A percentile compares a stretch with the other conserved stretches of the same genome.
These are phyloP conservation scores for Taiozyma sp. DNA, from an alignment of 1,139 yeast species.

Conservation along the genomic window DNA sequence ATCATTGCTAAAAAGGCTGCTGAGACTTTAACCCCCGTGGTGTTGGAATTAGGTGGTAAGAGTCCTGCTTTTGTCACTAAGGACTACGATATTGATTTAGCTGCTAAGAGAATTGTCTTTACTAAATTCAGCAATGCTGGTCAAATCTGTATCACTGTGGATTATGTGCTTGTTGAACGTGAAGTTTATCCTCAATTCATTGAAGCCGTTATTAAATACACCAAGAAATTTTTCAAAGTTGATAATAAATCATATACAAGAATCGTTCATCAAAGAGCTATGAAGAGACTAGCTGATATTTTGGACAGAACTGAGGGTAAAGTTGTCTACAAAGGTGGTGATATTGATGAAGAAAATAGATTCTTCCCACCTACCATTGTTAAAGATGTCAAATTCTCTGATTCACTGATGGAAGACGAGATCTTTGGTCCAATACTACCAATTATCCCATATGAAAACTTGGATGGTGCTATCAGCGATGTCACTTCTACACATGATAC, in stretches of 20 bases:
- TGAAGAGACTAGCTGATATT: constrained; percentile 39
- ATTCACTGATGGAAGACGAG: constrained; percentile 70
- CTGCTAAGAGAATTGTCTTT: constrained; percentile 72
- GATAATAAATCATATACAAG: constrained; percentile 48
- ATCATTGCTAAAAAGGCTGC: constrained; percentile 81
- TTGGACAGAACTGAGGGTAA: constrained; percentile 52
- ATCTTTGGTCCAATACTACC: constrained; percentile 87
- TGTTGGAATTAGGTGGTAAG: constrained; percentile 91
- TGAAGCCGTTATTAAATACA: constrained; percentile 35
- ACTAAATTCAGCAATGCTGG: constrained; percentile 82
- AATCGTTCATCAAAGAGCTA: constrained; percentile 58
- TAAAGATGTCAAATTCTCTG: constrained; percentile 55
- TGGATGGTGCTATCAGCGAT: constrained; percentile 43
- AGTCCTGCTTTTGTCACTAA: constrained; percentile 73
- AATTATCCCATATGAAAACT: constrained; percentile 47
- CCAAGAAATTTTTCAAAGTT: constrained; percentile 40
- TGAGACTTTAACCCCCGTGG: constrained; percentile 70
- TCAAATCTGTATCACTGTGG: constrained; percentile 88
- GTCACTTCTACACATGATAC: constrained; percentile 59
- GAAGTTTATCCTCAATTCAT: constrained; percentile 50
- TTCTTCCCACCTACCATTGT: constrained; percentile 75
- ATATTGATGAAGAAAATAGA: constrained; percentile 36
- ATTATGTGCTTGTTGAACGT: constrained; percentile 66
- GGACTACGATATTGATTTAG: constrained; percentile 38
- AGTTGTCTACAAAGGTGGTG: constrained; percentile 47